Base-by-base conservation (phyloP, 2,329 filamentous ascomycete species). In the Malbranchea cinnamomea region DNA sequence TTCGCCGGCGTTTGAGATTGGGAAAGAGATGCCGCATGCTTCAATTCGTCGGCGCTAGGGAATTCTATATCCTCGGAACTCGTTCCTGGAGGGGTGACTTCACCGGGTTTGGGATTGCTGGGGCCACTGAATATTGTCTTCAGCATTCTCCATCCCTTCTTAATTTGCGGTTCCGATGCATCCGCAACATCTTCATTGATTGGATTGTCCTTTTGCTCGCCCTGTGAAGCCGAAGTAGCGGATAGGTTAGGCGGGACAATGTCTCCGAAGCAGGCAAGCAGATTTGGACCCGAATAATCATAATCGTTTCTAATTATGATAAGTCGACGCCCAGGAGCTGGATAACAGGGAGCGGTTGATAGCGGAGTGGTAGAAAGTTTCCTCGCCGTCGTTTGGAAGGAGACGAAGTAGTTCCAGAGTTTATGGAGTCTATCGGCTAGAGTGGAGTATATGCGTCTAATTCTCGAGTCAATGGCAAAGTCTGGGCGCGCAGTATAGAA, bases 251-350 rank as follows among this genome's bases (percentile, higher is more conserved):
- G 47, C 31, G 61, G 50, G 14, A 69, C 52, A 30, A 41, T 32
- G 22, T 38, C 33, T 23, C 39, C 39, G 5, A 41, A 23, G 23
- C 34, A 39, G 58, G 41, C 75, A 74, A 10, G 71, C 57, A 31
- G 62, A 48, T 21, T 56, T 28, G 56, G 54, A 28, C 64, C 60
- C 19, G 63, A 57, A 26, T 68, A 47, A 34, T 66, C 63, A 39
- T 65, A 70, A 49, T 93, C 84, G 39, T 80, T 85, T 34, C 83
- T 75, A 40, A 93, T 78, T 43, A 94, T 93, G 53, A 92, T 71
- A 37, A 94, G 80, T 37, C 80, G 70, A 45, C 87, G 81, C 26
- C 80, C 78, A 2, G 85, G 82, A 2, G 83, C 82, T 4, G 85
- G 85, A 34, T 77, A 76, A 44, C 78, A 84, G n/a, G 85, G 81